phyloP scores from a whole-genome alignment of 2,329 filamentous ascomycete species.

The Diplodia mutila region DNA sequence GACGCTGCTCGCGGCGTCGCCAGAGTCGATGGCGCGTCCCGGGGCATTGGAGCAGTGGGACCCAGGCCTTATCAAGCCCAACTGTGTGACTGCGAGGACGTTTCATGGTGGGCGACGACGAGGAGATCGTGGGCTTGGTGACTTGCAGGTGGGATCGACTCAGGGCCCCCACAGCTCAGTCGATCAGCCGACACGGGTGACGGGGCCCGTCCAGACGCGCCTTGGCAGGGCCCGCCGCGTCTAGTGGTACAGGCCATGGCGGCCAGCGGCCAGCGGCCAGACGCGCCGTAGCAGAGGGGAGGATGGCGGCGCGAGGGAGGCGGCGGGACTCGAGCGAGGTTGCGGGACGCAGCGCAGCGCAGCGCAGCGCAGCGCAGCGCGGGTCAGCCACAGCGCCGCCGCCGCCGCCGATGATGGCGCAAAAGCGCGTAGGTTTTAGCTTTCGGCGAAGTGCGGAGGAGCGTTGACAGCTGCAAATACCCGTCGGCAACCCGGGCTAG shows the following conservation, averaged over 20 bases:
- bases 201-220: neutral
- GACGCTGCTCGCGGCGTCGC: constrained; percentile 10
- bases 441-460: constrained; percentile 23
- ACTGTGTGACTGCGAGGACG: constrained; percentile 9
- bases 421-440: constrained; percentile 22
- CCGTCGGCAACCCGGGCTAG: constrained; percentile 21
- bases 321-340: too few relatives aligned
- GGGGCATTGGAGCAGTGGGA: constrained; percentile 16
- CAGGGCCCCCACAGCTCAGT: constrained; percentile 4
- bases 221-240: constrained; percentile 24
- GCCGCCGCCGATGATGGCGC: neutral
- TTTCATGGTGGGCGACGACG: constrained; percentile 10
- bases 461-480: constrained; percentile 20
- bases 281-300: too few relatives aligned
- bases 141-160: neutral
- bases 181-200: constrained; percentile 19
- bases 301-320: too few relatives aligned
- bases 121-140: neutral
- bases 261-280: neutral
- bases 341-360: neutral
- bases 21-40: constrained; percentile 1
- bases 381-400: constrained; percentile 2
- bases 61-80: constrained; percentile 18
- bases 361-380: neutral
- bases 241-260: too few relatives aligned